Evolutionary conservation across 371 early-diverging fungal genomes (phyloP).

Genomic region (Parasitella parasitica): DNA sequence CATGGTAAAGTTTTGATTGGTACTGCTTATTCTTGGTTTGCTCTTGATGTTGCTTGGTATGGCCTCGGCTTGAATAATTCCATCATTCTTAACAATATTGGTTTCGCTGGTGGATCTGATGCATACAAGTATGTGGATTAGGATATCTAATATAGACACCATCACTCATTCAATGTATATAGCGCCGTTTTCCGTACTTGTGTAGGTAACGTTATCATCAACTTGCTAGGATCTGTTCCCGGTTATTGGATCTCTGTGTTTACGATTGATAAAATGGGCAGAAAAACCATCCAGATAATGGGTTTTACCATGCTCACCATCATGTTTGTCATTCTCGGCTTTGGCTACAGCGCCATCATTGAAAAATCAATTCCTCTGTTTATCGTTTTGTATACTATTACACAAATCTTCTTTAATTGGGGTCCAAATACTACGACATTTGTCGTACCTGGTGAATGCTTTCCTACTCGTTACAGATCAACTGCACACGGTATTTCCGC

Average conservation of each 20-base stretch:
- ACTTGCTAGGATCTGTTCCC: constrained; percentile 80
- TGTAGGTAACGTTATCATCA: constrained; percentile 78
- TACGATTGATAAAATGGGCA: constrained; percentile 77
- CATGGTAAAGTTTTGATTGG: constrained; percentile 59
- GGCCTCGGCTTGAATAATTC: constrained; percentile 82
- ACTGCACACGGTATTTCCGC: constrained; percentile 90
- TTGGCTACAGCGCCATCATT: constrained; percentile 47
- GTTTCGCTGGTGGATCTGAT: constrained; percentile 57
- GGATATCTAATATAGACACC: not conserved
- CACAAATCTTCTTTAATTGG: constrained; percentile 86
- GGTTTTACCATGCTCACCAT: constrained; percentile 58
- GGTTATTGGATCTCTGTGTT: constrained; percentile 85
- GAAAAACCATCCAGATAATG: constrained; percentile 77
- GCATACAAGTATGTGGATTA: constrained; percentile 29
- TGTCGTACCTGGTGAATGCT: constrained; percentile 82
- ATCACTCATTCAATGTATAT: not conserved
- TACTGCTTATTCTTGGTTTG: constrained; percentile 67
- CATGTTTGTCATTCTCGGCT: constrained; percentile 46
- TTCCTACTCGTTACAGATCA: constrained; percentile 83
- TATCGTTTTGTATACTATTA: constrained; percentile 70
- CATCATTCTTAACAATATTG: constrained; percentile 64
- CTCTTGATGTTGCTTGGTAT: constrained; percentile 86
- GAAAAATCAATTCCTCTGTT: constrained; percentile 57
- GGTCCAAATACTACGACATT: constrained; percentile 86
- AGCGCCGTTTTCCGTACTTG: constrained; percentile 47